Evolutionary conservation across 2,329 filamentous ascomycete species (phyloP).

Genomic region (Hawksworthiomyces lignivorus): DNA sequence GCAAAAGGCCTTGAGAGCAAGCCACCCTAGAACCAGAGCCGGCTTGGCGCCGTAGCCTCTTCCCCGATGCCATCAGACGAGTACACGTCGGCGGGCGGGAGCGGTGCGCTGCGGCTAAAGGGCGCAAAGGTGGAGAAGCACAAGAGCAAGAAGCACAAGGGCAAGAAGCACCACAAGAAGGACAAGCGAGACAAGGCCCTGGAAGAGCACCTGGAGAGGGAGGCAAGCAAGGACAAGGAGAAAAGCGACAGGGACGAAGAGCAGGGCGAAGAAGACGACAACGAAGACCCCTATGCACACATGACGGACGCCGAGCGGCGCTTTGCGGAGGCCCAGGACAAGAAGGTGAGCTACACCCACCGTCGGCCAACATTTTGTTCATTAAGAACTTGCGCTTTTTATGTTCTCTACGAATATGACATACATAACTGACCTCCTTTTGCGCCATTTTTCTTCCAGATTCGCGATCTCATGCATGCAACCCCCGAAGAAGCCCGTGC

Average conservation of each 20-base stretch:
- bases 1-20: too few species aligned
- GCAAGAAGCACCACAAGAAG: constrained; percentile 6
- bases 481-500: constrained; percentile 28
- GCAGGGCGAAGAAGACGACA: constrained; percentile 22
- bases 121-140: constrained; percentile 57
- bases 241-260: constrained; percentile 17
- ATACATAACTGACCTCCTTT: not conserved
- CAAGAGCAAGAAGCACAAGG: constrained; percentile 19
- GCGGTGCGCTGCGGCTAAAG: constrained; percentile 82
- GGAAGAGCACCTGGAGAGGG: too few species aligned
- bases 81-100: constrained; percentile 56
- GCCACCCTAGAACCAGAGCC: too few species aligned
- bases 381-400: too few species aligned
- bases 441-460: too few species aligned
- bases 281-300: constrained; percentile 20
- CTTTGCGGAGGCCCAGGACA: constrained; percentile 73
- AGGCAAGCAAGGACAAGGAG: constrained; percentile 13
- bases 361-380: not conserved
- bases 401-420: not conserved
- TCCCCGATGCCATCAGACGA: constrained; percentile 76
- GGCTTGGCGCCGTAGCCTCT: too few species aligned
- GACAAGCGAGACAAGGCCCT: too few species aligned
- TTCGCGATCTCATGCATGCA: constrained; percentile 67
- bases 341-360: constrained; percentile 42
- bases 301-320: constrained; percentile 83